Evolutionary conservation across 192 early-diverging fungal genomes (phyloP), one percentile per base, ranked within the genome.

Genomic region (Kappamyces sp.): DNA sequence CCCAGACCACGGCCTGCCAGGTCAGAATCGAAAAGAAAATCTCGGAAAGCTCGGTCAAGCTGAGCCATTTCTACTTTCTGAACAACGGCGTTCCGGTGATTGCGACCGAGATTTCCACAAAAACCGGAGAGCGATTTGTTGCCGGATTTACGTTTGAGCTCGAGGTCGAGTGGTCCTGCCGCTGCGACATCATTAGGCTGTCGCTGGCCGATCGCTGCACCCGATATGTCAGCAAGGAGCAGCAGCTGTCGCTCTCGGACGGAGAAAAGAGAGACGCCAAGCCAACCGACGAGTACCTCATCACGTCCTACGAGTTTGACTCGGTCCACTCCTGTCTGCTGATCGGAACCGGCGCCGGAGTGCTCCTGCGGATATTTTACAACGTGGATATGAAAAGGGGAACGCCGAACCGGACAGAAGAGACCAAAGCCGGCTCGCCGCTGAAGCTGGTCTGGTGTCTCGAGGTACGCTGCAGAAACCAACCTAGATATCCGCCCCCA

Each of bases 171-270:
- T 55, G 54, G 54, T 31, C 36, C n/a, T 55, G 54, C 36, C 41
- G 45, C 29, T 55, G 54, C 31, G 54, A 55, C 31, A 55, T 55
- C 40, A 55, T 55, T 41, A 5, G 54, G 45, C 45, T 55, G n/a
- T 33, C 54, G 5, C 41, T 55, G 54, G 22, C 30, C 45, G 54
- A 55, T 40, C 29, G 54, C 7, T 55, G 54, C 45, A 55, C 54
- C 9, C 29, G 54, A 39, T 55, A 55, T 2, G 54, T 55, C 35
- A 55, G 45, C 22, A 34, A 38, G 32, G 54, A 38, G 36, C 36
- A 34, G 14, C 43, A 22, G 22, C 22, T 22, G 22, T 22, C 22
- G 12, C 43, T 8, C 9, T 34, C 54, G 45, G 45, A 15, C 6
- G 6, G 36, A 55, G 40, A 55, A 55, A 15, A 55, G 45, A 40